Evolutionary conservation across 1,284 basidiomycete species (phyloP), one percentile per base, ranked within the genome.

Genomic region (Coniferiporia sulphurascens): DNA sequence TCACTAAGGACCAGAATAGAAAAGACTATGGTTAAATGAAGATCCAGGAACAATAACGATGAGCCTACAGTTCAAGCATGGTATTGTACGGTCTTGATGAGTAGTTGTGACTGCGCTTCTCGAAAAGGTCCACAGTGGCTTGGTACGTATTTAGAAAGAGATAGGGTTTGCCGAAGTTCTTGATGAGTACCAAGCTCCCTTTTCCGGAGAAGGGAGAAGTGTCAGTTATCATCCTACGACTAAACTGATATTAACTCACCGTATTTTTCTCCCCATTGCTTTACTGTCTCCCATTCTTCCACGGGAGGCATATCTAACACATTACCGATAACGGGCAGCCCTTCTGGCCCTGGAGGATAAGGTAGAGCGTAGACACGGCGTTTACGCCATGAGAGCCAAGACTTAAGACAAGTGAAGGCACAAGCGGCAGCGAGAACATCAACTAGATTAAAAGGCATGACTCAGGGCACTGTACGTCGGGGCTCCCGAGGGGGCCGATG

Each of bases 71-170:
- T 8, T 59, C 52, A 22, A 62, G 49, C 45, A 65, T 63, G 21
- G 55, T 44, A 34, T 59, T 54, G 9, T 22, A 43, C 4, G 64
- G 64, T n/a, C 68, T 54, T 27, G 63, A 66, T 2, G 67, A 69
- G 46, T 66, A 69, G 15, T 64, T 57, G 7, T 56, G 21, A 5
- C 62, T 57, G 17, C 65, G 58, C 58, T 67, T 67, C 35, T 68
- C 66, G 48, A 69, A 55, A 2, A 69, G 51, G 10, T 68, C 67
- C 21, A 58, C 46, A 21, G 65, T 62, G 6, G 62, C 61, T 43
- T 65, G 51, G n/a, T 59, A 60, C 1, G 65, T 65, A 51, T 67
- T 69, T n/a, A 69, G 38, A 22, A 69, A 50, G 6, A 69, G 19
- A 41, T 64, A 63, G 1, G 56, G 53, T 46, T 63, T 57, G 9